Base-by-base conservation (phyloP, 2,329 filamentous ascomycete species). In the Chrysosporium queenslandicum region DNA sequence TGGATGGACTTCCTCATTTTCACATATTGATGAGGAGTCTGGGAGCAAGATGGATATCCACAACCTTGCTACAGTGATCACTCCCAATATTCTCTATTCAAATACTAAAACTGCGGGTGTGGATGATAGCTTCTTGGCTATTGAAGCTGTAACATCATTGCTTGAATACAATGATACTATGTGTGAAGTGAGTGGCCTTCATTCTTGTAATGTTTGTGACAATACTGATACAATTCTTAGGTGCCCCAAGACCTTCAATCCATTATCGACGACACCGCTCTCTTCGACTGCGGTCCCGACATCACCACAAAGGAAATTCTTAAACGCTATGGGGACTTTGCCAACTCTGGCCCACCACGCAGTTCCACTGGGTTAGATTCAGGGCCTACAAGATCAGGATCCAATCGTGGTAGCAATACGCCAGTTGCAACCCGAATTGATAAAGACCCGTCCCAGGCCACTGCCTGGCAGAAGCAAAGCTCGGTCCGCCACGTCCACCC, bases 21-120 rank as follows among this genome's bases (percentile, higher is more conserved):
- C 94, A 57, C 90, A 96, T 64, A 83, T 98, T 12, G 92, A 98
- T 61, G 92, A 98, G 63, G 92, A 98, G 66, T 86, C 86, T 20
- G 92, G 92, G 23, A 96, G 91, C 61, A 96, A 97, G 76, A 98
- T 98, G 92, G 92, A 98, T 66, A 86, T 94, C 50, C 89, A 94
- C 73, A 98, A 98, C 64, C 78, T 98, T 57, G 88, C 92, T 2
- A 97, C 94, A 2, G 92, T 98, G 57, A 96, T 98, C 68, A 90
- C 91, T 4, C 92, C 92, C 0, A 98, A 98, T 63, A 88, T 98
- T 56, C 77, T 96, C 11, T 90, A 86, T 61, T 64, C 68, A 56
- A 70, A 68, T 53, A 58, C 57, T 43, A 68, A 67, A 56, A 76
- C 75, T 59, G 71, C 78, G 39, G 79, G 89, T 58, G 91, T 94